A percentile compares a stretch with the other conserved stretches of the same genome.
phyloP scores from a whole-genome alignment of 2,329 filamentous ascomycete species.

The Capronia americana region DNA sequence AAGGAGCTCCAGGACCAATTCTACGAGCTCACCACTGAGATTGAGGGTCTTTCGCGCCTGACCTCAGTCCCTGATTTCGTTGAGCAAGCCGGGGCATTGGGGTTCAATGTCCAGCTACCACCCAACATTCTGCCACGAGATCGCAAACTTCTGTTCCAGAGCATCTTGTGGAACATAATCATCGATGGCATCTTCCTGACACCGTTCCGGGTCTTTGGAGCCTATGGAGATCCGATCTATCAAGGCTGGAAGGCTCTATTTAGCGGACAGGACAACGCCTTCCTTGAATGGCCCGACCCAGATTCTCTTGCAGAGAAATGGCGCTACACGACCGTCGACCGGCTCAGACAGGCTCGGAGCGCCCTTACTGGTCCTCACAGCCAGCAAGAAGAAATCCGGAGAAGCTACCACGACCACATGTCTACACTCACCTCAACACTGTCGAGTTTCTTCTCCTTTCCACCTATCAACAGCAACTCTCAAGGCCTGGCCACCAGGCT shows the following conservation, averaged over 20 bases:
- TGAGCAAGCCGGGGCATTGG: not conserved
- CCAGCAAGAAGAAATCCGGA: not conserved
- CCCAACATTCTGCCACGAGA: too few species aligned
- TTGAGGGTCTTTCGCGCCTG: not conserved
- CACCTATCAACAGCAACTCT: not conserved
- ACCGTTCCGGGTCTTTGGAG: conserved; percentile 1
- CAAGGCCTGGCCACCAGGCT: not conserved
- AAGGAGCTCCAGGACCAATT: not conserved
- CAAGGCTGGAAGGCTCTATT: not conserved
- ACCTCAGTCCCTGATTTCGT: not conserved
- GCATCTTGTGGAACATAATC: not conserved
- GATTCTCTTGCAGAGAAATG: conserved; percentile 3
- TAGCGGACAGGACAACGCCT: not conserved
- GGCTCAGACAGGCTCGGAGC: not conserved
- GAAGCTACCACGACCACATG: not conserved
- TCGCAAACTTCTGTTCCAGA: not conserved
- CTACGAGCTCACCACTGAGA: conserved; percentile 5
- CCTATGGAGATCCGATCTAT: not conserved
- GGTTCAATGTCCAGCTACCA: not conserved
- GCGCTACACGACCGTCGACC: conserved; percentile 7
- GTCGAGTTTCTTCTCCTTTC: not conserved
- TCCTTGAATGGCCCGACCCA: not conserved
- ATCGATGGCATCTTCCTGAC: not conserved
- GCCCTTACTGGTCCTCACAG: too few species aligned
- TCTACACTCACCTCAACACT: not conserved